phyloP scores from a whole-genome alignment of 768 basidiomycete species.

The Mycena metata region DNA sequence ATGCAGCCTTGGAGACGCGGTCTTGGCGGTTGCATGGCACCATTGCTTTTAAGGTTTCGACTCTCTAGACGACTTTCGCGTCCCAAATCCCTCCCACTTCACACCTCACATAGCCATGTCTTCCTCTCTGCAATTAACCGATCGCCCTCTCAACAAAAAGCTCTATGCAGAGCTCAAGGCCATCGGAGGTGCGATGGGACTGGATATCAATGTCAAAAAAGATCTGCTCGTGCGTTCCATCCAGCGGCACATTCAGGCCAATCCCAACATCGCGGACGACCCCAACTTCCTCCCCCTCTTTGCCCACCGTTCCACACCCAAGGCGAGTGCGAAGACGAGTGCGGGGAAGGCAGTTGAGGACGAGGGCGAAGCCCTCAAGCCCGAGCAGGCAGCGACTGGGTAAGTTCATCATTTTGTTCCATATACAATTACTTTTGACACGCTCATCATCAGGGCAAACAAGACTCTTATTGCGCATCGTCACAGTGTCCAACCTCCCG shows the following conservation, averaged over 20 bases:
- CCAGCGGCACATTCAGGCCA: background rate
- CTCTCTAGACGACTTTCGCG: background rate
- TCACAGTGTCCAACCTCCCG: too few relatives aligned
- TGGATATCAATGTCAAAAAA: background rate
- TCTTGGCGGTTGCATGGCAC: too few relatives aligned
- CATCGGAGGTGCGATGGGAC: background rate
- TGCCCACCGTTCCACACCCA: background rate
- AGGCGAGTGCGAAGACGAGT: background rate
- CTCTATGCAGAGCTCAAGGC: background rate
- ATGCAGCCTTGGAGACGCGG: too few relatives aligned
- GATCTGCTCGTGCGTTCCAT: background rate
- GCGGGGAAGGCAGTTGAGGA: background rate
- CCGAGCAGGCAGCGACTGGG: background rate
- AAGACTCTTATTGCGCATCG: too few relatives aligned
- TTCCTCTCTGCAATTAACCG: background rate
- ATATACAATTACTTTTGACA: too few relatives aligned
- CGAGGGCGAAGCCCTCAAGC: background rate
- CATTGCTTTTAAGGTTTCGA: too few relatives aligned
- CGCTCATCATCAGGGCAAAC: too few relatives aligned
- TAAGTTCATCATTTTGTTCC: background rate
- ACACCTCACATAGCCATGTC: too few relatives aligned
- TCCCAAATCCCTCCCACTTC: background rate
- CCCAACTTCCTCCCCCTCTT: conserved; percentile 2
- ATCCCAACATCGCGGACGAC: conserved; percentile 1
- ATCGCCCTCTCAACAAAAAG: conserved; percentile 17